phyloP scores from a whole-genome alignment of 352 stramenopile genomes.

The Phytophthora melonis region DNA sequence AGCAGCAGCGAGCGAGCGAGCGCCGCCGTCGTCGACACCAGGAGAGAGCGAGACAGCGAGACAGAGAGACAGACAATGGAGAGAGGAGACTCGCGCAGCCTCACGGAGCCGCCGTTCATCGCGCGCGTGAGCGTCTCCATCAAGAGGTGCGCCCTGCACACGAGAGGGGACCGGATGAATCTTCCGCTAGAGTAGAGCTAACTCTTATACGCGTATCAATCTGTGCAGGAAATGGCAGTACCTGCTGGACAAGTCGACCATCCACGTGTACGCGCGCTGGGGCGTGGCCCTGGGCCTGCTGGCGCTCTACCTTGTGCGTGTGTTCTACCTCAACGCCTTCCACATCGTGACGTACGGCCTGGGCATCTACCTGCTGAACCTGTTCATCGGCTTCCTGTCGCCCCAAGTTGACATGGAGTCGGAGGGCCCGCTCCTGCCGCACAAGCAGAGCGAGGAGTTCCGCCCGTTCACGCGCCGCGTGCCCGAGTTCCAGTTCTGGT shows the following conservation, averaged over 20 bases:
- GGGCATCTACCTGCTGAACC: slow-evolving; percentile 99
- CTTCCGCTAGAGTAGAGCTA: not conserved
- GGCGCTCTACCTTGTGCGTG: slow-evolving; percentile 93
- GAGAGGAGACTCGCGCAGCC: slow-evolving; percentile 63
- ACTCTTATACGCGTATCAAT: not conserved
- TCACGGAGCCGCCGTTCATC: slow-evolving; percentile 85
- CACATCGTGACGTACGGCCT: slow-evolving; percentile 99
- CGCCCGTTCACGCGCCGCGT: slow-evolving; percentile 94
- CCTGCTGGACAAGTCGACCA: slow-evolving; percentile 98
- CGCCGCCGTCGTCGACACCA: not conserved
- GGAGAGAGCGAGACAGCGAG: slow-evolving; percentile 7
- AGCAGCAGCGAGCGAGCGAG: slow-evolving; percentile 28
- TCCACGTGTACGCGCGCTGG: slow-evolving; percentile 96
- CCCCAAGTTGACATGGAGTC: slow-evolving; percentile 95
- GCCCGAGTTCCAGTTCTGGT: slow-evolving; percentile 99
- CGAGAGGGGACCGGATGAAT: slow-evolving; percentile 5
- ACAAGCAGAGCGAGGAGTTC: slow-evolving; percentile 92
- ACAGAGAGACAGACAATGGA: slow-evolving; percentile 36
- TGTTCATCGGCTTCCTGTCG: slow-evolving; percentile 99
- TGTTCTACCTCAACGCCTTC: slow-evolving; percentile 95
- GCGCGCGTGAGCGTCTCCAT: slow-evolving; percentile 82
- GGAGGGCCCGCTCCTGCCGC: slow-evolving; percentile 92
- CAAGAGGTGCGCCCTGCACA: slow-evolving; percentile 60
- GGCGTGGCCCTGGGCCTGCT: slow-evolving; percentile 87
- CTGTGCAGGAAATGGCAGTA: slow-evolving; percentile 95